A percentile compares a stretch with the other conserved stretches of the same genome.
Conservation (phyloP, 257 asterid genomes). For the Thymus quinquecostatus region DNA sequence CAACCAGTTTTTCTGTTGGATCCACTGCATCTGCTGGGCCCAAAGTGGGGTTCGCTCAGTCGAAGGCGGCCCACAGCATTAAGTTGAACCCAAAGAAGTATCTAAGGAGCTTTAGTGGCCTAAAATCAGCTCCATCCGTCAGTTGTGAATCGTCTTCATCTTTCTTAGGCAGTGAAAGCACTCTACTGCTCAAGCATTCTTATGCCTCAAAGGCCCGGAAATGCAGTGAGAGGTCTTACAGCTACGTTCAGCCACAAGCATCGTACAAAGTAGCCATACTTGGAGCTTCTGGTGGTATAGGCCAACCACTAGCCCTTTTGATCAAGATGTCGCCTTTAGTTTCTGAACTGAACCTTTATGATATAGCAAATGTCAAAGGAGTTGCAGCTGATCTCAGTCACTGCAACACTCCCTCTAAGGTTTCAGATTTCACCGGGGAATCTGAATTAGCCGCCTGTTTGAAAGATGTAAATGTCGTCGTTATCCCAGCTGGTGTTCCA, state of each 20-base stretch:
- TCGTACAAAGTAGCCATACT: constrained; percentile 85
- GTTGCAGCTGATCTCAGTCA: constrained; percentile 91
- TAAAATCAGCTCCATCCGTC: constrained; percentile 47
- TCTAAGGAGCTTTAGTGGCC: constrained; percentile 60
- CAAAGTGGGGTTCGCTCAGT: constrained; percentile 46
- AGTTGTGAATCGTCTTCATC: constrained; percentile 50
- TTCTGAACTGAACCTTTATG: constrained; percentile 66
- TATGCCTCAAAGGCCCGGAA: constrained; percentile 44
- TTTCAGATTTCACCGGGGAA: constrained; percentile 68
- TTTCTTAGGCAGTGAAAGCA: constrained; percentile 57
- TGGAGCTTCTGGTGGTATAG: constrained; percentile 90
- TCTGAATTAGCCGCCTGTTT: constrained; percentile 64
- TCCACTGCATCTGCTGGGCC: constrained; percentile 56
- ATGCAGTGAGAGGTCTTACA: constrained; percentile 39
- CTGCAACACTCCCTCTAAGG: constrained; percentile 85
- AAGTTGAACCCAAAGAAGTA: constrained; percentile 48
- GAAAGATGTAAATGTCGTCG: constrained; percentile 71
- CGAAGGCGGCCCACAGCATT: constrained; percentile 57
- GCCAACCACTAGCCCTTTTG: constrained; percentile 83
- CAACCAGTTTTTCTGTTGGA: constrained; percentile 60
- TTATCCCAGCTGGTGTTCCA: constrained; percentile 89
- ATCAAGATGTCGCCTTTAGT: constrained; percentile 92
- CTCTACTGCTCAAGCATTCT: constrained; percentile 43
- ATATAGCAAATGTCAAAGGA: constrained; percentile 83
- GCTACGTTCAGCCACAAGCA: constrained; percentile 67